Evolutionary conservation across 305 asterid species (phyloP), one percentile per base, ranked within the genome.

Genomic region (Petunia hybrid): DNA sequence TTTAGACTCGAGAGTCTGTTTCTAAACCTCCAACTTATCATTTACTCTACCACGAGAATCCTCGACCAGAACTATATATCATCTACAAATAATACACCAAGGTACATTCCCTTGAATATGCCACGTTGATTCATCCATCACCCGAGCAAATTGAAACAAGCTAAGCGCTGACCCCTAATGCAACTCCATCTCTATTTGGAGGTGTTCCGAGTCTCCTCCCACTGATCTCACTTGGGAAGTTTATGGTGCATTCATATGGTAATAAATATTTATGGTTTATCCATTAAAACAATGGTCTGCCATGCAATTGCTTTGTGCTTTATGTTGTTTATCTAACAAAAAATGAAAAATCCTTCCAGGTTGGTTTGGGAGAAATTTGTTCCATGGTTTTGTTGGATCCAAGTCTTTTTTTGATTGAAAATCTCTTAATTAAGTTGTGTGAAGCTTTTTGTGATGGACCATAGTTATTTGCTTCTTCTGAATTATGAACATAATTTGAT

Each of bases 401-500:
- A 14, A 53, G 45, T 9, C 13, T 51, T 48, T 51, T 36, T 73
- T 22, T 22, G 31, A 7, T 51, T 36, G 53, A 73, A 51, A 43
- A 71, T 31, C 48, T 73, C 78, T 73, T 73, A 53, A 53, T 73
- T 36, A 55, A 73, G 46, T 35, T 46, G 48, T 36, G 46, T 51
- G 46, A 36, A 73, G 45, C 46, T 51, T 51, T 73, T 22, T 51
- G 38, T 73, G 63, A 35, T 13, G 51, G 46, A 38, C 36, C 4
- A 10, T 51, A 51, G 1, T 51, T 57, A 31, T 57, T 51, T 51
- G 46, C 45, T 73, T 62, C 68, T 73, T 73, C 14, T 51, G 8
- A 73, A 31, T 6, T 48, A 48, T 51, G 63, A 13, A 35, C 78
- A 51, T 36, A 51, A 13, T 35, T 48, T 73, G 12, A 71, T 12